Evolutionary conservation across 2,329 filamentous ascomycete species (phyloP).

Genomic region (Aspergillus fumigatus): DNA sequence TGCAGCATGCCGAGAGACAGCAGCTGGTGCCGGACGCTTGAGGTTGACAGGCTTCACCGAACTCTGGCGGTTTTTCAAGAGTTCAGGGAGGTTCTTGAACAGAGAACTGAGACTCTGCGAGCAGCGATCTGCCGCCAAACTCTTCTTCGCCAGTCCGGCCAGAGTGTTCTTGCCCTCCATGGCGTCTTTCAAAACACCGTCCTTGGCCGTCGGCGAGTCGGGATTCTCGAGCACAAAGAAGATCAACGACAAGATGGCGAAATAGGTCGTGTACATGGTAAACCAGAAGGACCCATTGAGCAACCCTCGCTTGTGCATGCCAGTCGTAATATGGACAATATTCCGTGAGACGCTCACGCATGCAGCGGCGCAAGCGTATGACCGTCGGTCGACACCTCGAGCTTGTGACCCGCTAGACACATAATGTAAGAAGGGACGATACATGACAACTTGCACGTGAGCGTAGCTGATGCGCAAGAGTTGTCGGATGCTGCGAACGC

Average conservation of each 20-base stretch:
- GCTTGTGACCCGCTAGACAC: slow-evolving; percentile 50
- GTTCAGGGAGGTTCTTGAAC: slow-evolving; percentile 77
- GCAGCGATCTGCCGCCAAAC: slow-evolving; percentile 83
- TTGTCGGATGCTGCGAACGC: slow-evolving; percentile 49
- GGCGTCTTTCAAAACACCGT: slow-evolving; percentile 75
- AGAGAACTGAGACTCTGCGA: slow-evolving; percentile 69
- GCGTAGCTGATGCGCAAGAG: slow-evolving; percentile 60
- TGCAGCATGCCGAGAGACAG: slow-evolving; percentile 9
- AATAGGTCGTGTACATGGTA: slow-evolving; percentile 65
- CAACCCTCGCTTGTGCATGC: slow-evolving; percentile 59
- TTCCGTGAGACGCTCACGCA: slow-evolving; percentile 63
- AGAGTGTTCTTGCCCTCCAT: slow-evolving; percentile 79
- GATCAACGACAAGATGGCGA: slow-evolving; percentile 59
- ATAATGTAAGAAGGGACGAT: slow-evolving; percentile 63
- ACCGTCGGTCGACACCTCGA: slow-evolving; percentile 54
- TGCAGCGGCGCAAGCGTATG: slow-evolving; percentile 61
- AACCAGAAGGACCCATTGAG: slow-evolving; percentile 64
- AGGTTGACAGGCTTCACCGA: slow-evolving; percentile 45
- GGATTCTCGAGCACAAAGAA: slow-evolving; percentile 64
- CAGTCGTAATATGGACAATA: slow-evolving; percentile 60
- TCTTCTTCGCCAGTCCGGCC: slow-evolving; percentile 71
- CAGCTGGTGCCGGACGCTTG: slow-evolving; percentile 42
- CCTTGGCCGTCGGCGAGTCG: slow-evolving; percentile 58
- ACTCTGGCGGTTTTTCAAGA: slow-evolving; percentile 55
- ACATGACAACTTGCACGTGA: slow-evolving; percentile 61